These are phyloP conservation scores for Candida gorgasii DNA, from an alignment of 805 yeast species.

Conservation along the genomic window DNA sequence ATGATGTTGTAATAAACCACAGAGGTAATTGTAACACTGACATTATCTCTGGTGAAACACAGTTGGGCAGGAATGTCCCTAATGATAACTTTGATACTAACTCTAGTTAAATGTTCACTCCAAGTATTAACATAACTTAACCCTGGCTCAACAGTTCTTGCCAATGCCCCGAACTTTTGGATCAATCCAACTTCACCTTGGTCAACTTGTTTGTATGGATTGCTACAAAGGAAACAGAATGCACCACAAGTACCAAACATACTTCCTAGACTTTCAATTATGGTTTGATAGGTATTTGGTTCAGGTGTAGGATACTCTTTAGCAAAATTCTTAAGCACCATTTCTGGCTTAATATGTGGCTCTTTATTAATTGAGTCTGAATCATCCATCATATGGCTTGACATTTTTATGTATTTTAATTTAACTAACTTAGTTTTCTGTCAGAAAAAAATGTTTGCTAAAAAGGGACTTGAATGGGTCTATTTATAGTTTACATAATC, in stretches of 20 bases:
- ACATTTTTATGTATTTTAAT: not conserved
- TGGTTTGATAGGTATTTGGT: conserved; percentile 40
- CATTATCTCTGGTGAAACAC: conserved; percentile 73
- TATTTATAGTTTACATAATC: conserved; percentile 1
- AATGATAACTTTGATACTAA: conserved; percentile 58
- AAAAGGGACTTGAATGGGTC: not conserved
- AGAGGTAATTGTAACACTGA: conserved; percentile 59
- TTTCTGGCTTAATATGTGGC: conserved; percentile 34
- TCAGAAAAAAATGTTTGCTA: not conserved
- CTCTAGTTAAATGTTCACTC: conserved; percentile 53
- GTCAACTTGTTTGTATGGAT: conserved; percentile 59
- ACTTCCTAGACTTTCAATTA: conserved; percentile 44
- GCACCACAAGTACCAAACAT: conserved; percentile 55
- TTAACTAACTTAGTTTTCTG: too few species aligned
- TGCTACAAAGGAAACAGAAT: conserved; percentile 57
- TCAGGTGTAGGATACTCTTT: conserved; percentile 40
- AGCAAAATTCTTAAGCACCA: conserved; percentile 45
- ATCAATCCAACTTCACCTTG: conserved; percentile 73
- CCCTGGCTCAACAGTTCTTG: conserved; percentile 70
- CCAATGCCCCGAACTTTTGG: conserved; percentile 65
- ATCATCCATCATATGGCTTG: conserved; percentile 9
- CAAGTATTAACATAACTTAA: conserved; percentile 63
- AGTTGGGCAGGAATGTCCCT: conserved; percentile 66
- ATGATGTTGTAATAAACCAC: conserved; percentile 67
- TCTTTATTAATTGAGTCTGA: conserved; percentile 18